Conservation (phyloP, 2,329 filamentous ascomycete species). For the Exophiala mesophila region DNA sequence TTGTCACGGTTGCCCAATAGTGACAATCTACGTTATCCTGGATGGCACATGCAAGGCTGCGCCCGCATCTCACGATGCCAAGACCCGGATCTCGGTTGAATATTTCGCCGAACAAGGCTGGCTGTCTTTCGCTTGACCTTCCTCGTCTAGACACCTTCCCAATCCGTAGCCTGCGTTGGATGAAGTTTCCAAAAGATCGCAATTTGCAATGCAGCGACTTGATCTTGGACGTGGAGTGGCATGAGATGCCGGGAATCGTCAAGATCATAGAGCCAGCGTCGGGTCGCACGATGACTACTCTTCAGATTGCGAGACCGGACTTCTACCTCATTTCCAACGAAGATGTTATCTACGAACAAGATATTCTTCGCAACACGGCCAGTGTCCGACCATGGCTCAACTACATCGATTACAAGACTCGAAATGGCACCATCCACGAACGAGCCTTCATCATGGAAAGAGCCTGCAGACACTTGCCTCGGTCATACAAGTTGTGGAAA, state of each 20-base stretch:
- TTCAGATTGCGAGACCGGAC: constrained; percentile 18
- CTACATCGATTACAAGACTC: constrained; percentile 85
- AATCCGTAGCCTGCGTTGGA: no score
- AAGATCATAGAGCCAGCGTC: constrained; percentile 8
- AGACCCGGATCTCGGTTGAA: constrained; percentile 7
- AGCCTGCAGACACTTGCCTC: constrained; percentile 80
- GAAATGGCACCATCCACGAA: constrained; percentile 78
- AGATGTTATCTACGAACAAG: constrained; percentile 94
- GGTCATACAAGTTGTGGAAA: constrained; percentile 98
- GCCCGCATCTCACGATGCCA: constrained; percentile 11
- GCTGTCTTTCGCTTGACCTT: constrained; percentile 1
- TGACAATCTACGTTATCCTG: neutral
- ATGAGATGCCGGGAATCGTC: constrained; percentile 21
- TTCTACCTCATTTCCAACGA: constrained; percentile 56
- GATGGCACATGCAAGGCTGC: constrained; percentile 13
- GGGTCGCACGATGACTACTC: constrained; percentile 13
- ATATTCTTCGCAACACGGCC: constrained; percentile 77
- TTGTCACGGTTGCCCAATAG: neutral
- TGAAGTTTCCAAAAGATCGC: no score
- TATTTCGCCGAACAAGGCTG: neutral
- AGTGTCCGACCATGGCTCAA: constrained; percentile 92
- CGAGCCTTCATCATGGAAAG: constrained; percentile 87
- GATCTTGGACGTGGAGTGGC: neutral
- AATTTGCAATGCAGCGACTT: no score
- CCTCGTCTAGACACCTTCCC: constrained; percentile 1